phyloP scores from a whole-genome alignment of 164 flowering plant genomes.

The Umbellularia californica region DNA sequence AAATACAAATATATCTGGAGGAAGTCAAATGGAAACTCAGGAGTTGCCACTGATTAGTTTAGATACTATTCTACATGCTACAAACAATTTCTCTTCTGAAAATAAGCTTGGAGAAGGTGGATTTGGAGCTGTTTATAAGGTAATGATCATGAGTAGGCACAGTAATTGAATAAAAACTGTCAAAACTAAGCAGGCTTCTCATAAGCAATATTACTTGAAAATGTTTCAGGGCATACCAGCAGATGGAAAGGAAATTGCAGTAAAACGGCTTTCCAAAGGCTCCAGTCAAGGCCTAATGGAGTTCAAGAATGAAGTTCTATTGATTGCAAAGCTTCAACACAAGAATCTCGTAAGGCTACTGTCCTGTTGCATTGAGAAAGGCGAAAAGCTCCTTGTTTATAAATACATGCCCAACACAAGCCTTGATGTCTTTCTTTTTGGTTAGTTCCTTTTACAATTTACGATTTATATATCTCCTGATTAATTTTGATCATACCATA shows the following conservation, averaged over 20 bases:
- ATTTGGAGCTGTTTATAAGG: too few relatives aligned
- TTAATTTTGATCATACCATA: too few relatives aligned
- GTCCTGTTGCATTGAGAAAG: neutral
- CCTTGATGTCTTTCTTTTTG: neutral
- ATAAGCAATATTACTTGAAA: neutral
- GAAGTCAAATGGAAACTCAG: conserved; percentile 2
- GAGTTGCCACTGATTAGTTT: conserved; percentile 20
- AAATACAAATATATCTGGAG: neutral
- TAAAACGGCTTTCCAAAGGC: too few relatives aligned
- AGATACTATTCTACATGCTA: conserved; percentile 2
- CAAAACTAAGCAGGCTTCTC: neutral
- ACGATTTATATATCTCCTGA: too few relatives aligned
- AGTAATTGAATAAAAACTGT: neutral
- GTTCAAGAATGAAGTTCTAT: too few relatives aligned
- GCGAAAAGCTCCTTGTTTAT: too few relatives aligned
- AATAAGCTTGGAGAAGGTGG: neutral
- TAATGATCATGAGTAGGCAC: neutral
- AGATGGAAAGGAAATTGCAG: too few relatives aligned
- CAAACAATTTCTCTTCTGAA: neutral
- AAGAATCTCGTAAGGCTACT: neutral
- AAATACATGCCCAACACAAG: too few relatives aligned
- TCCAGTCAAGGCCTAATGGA: too few relatives aligned
- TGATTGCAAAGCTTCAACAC: too few relatives aligned
- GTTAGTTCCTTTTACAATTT: neutral
- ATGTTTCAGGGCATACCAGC: neutral